Evolutionary conservation across 495 filamentous ascomycete species (phyloP), one percentile per base, ranked within the genome.

Genomic region (Aspergillus ostianus): DNA sequence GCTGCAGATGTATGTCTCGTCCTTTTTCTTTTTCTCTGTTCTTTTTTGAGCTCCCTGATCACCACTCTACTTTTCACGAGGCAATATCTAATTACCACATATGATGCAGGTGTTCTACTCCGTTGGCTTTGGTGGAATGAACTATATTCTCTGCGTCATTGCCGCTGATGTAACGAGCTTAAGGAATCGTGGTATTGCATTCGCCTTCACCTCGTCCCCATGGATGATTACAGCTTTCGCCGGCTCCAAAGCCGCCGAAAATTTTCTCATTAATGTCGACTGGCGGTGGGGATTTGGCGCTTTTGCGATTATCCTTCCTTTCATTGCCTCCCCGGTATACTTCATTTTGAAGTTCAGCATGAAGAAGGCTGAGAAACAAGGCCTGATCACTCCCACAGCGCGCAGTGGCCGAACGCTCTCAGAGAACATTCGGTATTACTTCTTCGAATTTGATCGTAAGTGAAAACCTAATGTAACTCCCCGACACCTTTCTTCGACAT

Each of bases 261-360:
- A 61, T 7, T 80, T 81, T 49, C 82, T 79, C 62, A 69, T 80
- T 20, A 75, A 82, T 15, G 70, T 77, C 19, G 76, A 74, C 32
- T 88, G 78, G 75, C 74, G 84, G 61, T 89, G 86, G 87, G 79
- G 72, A 1, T 86, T 81, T 57, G 85, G 85, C 32, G 70, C 72
- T 19, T 86, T 84, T 60, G 70, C 77, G 53, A 86, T 89, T 62
- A 73, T 87, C 60, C 73, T 80, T 2, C 85, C 84, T 0, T 51
- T 81, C 53, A 69, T 84, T 52, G 81, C 78, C 19, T 18, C 73
- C 7, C 85, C 85, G 4, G 64, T 87, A 4, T 67, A 70, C 30
- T 12, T 66, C 0, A 64, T 84, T 9, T 81, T 86, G 58, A 73
- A 72, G 53, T 59, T 70, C 54, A 84, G 87, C 67, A 70, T 80